Evolutionary conservation across 73 alveolate species (phyloP), one percentile per base, ranked within the genome.

Genomic region (Paramecium bursaria): DNA sequence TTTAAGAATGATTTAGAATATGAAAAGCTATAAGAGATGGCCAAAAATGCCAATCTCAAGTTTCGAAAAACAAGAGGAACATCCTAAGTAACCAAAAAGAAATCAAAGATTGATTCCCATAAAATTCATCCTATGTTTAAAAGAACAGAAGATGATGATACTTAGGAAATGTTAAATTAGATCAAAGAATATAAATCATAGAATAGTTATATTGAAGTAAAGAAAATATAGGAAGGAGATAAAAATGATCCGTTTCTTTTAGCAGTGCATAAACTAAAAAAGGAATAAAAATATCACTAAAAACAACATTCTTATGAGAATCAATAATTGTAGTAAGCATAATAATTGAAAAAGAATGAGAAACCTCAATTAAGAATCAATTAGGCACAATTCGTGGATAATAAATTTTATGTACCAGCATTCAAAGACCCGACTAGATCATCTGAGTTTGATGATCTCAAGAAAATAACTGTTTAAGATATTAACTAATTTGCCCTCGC

Each of bases 1-100:
- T 80, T 92, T 74, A 89, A 92, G 85, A 89, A 92, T 75, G 89
- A 75, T 53, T 39, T 55, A 4, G 89, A 79, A 29, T 53, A 39
- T 10, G 31, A 54, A 52, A 79, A 79, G 25, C 26, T 48, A 46
- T 31, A 52, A 9, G 48, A 79, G 5, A 30, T 79, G 27, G 89
- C 89, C 10, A 79, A 54, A 3, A 79, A 57, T 26, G 89, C 89
- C 5, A 53, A 79, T 49, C 48, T 49, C 4, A 26, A 79, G 47
- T 79, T 79, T 30, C 26, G 57, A 21, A 79, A 79, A 25, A 53
- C 89, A 11, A 61, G 85, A 53, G 75, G 85, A 39, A 49, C 85
- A 3, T 80, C 89, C n/a, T n/a, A n/a, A n/a, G n/a, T n/a, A 0
- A 79, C 35, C 31, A 79, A 54, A 55, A 82, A 50, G 0, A 61